phyloP scores from a whole-genome alignment of 148 eudicot genomes.

The Rheum nobile region DNA sequence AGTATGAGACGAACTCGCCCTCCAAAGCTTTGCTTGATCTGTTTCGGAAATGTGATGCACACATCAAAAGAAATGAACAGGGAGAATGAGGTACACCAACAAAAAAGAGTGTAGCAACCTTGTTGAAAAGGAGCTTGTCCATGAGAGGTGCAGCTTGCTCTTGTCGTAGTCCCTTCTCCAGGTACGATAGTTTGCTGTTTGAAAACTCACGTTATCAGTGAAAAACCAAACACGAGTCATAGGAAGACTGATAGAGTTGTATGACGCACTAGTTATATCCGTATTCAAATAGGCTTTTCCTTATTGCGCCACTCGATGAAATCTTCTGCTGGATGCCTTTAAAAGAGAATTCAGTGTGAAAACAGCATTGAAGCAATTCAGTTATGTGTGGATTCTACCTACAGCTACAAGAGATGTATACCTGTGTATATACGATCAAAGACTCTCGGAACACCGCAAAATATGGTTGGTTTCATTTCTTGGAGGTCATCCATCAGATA shows the following conservation, averaged over 20 bases:
- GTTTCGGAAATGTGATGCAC: background rate
- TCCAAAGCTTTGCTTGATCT: slow-evolving; percentile 92
- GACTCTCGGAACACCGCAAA: slow-evolving; percentile 91
- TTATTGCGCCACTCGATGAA: slow-evolving; percentile 50
- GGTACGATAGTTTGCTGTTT: slow-evolving; percentile 66
- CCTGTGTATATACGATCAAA: slow-evolving; percentile 84
- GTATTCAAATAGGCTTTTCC: slow-evolving; percentile 59
- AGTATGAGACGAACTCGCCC: slow-evolving; percentile 72
- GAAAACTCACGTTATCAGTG: background rate
- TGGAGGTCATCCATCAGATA: slow-evolving; percentile 69
- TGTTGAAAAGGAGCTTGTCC: slow-evolving; percentile 78
- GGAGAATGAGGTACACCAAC: background rate
- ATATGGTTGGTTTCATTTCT: slow-evolving; percentile 73
- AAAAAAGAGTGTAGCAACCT: slow-evolving; percentile 29
- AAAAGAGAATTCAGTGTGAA: slow-evolving; percentile 1
- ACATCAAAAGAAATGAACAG: background rate
- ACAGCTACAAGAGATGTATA: slow-evolving; percentile 8
- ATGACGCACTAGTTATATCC: slow-evolving; percentile 83
- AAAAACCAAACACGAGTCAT: background rate
- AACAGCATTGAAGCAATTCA: background rate
- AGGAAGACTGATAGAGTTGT: background rate
- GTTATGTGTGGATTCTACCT: background rate
- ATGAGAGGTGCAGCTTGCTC: slow-evolving; percentile 88
- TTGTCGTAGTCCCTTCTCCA: slow-evolving; percentile 82
- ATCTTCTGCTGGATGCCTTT: slow-evolving; percentile 73